Evolutionary conservation across 331 rosid species (phyloP).

Genomic region (Erythrophleum ivorense): DNA sequence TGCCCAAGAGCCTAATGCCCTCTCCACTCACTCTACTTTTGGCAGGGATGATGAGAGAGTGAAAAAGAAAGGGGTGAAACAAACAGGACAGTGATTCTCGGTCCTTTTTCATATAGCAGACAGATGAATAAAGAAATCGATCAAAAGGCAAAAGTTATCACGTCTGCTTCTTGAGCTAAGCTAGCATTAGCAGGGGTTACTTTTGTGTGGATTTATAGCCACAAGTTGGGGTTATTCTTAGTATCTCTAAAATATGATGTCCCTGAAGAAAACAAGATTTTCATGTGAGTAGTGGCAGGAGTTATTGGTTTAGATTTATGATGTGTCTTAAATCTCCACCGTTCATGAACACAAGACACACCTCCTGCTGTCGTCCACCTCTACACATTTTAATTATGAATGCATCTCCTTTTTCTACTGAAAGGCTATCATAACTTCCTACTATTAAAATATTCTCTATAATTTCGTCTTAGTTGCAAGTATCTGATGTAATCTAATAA

Average conservation of each 20-base stretch:
- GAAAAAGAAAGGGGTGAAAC: conserved; percentile 35
- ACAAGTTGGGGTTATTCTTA: conserved; percentile 44
- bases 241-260: conserved; percentile 46
- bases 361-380: conserved; percentile 36
- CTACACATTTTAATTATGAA: conserved; percentile 24
- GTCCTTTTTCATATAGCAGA: conserved; percentile 42
- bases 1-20: conserved; percentile 59
- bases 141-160: conserved; percentile 28
- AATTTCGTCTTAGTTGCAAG: neutral
- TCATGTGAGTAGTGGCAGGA: conserved; percentile 41
- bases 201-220: conserved; percentile 44
- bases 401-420: neutral
- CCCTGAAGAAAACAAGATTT: conserved; percentile 36
- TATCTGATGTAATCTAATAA: neutral
- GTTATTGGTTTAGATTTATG: conserved; percentile 16
- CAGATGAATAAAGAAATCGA: conserved; percentile 32
- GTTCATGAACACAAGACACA: conserved; percentile 32
- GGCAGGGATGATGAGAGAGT: conserved; percentile 44
- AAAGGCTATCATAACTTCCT: neutral
- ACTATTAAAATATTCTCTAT: neutral
- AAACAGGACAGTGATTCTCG: conserved; percentile 51
- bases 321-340: conserved; percentile 37
- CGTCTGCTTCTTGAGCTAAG: conserved; percentile 39
- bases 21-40: conserved; percentile 62
- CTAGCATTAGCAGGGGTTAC: neutral